These are phyloP conservation scores for Tremella yokohamensis DNA, from an alignment of 768 basidiomycete genomes.

Conservation along the genomic window DNA sequence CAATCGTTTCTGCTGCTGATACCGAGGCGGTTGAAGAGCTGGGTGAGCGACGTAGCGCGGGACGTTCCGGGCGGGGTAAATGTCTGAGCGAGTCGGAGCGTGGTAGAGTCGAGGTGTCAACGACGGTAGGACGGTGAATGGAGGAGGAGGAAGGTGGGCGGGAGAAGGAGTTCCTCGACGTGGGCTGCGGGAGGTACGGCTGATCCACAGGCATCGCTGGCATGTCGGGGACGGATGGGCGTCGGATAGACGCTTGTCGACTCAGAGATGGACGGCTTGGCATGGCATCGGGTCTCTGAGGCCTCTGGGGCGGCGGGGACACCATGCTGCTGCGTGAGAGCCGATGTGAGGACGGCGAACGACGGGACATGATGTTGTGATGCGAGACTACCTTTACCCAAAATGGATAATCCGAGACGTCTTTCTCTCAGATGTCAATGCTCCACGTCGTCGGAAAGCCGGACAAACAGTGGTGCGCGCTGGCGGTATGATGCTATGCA, in stretches of 20 bases:
- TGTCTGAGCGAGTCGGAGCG: conserved; percentile 2
- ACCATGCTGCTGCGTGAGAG: neutral
- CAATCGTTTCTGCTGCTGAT: neutral
- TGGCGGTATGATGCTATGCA: too few relatives aligned
- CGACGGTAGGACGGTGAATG: too few relatives aligned
- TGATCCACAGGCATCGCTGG: neutral
- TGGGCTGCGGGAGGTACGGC: neutral
- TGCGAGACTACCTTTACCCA: too few relatives aligned
- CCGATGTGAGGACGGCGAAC: neutral
- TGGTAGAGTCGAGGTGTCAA: neutral
- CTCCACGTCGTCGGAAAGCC: too few relatives aligned
- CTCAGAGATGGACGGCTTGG: too few relatives aligned
- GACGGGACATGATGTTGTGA: neutral
- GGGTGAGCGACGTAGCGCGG: neutral
- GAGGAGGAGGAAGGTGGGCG: too few relatives aligned
- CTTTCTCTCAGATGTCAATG: too few relatives aligned
- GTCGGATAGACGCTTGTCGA: neutral
- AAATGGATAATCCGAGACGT: too few relatives aligned
- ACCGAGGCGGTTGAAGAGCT: neutral
- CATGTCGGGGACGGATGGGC: neutral
- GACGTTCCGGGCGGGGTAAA: neutral
- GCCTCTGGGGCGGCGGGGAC: too few relatives aligned
- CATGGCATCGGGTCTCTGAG: too few relatives aligned
- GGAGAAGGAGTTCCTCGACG: neutral
- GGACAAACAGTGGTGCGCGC: too few relatives aligned